Evolutionary conservation across 345 rosid species (phyloP), one percentile per base, ranked within the genome.

Genomic region (Sonneratia caseolaris): DNA sequence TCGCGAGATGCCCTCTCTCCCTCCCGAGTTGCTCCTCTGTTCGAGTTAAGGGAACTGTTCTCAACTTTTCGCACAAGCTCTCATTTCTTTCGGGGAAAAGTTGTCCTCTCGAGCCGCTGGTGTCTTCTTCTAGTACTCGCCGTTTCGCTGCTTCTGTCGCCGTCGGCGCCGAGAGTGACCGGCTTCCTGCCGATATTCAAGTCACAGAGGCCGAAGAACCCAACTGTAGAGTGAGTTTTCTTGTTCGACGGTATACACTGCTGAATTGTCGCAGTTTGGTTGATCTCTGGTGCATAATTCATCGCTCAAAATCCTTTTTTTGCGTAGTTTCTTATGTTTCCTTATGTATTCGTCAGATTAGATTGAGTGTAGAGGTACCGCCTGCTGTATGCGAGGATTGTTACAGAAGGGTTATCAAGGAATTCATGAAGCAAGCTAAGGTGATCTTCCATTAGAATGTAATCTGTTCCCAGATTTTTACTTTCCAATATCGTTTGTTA

Each of bases 351-450:
- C 47, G 51, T 74, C 72, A 91, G 97, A 79, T 94, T 72, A 87
- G 84, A 76, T 65, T 91, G 88, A 82, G 82, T 64, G 96, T 91
- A 19, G 86, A 85, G 69, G 98, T 88, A 69, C 98, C 98, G 3
- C 70, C 76, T 2, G 80, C 78, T 64, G 95, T 90, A 1, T 86
- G 97, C 48, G 82, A 86, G 79, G 93, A 94, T 83, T 88, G 98
- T 74, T 85, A 87, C 85, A 82, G 75, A 64, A 81, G 89, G 75
- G 96, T 91, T 64, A 72, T 91, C 64, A 80, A 71, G 15, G 95
- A 91, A 72, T 84, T 94, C 71, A 86, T 76, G 86, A 91, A 85
- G 82, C 82, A 80, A 73, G 86, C 87, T 48, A 94, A 91, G 95
- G 97, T 91, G 71, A 71, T 71, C 69, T 21, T 37, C 21, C 4